Conservation (phyloP, 768 basidiomycete genomes). For the Flagelloscypha sp. region DNA sequence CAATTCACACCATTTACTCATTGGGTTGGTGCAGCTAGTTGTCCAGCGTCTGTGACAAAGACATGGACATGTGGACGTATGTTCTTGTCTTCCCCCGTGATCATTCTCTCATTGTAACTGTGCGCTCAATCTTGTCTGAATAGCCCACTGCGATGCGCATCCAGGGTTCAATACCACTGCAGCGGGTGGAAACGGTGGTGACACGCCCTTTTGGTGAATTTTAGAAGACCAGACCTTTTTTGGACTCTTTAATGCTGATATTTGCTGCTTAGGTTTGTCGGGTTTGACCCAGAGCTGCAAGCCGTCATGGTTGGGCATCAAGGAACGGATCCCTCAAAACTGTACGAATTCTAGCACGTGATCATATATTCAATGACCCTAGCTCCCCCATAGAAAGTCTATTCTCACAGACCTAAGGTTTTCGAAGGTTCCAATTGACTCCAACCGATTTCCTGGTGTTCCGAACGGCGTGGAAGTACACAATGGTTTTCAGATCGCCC, state of each 20-base stretch:
- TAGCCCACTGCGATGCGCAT: constrained; percentile 35
- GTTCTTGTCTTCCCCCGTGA: constrained; percentile 6
- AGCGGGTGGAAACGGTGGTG: constrained; percentile 37
- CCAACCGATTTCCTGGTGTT: constrained; percentile 44
- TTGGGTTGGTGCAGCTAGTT: constrained; percentile 34
- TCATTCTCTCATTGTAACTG: neutral
- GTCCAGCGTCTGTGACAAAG: constrained; percentile 23
- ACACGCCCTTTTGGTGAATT: constrained; percentile 34
- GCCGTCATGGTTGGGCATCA: constrained; percentile 33
- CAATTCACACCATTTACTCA: constrained; percentile 26
- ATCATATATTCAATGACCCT: too few species aligned
- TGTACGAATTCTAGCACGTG: constrained; percentile 14
- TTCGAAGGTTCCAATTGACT: constrained; percentile 22
- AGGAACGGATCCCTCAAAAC: constrained; percentile 20
- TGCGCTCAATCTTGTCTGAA: neutral
- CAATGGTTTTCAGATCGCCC: constrained; percentile 36
- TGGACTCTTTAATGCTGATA: too few species aligned
- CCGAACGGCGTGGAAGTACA: constrained; percentile 34
- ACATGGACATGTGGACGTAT: constrained; percentile 35
- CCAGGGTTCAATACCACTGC: constrained; percentile 36
- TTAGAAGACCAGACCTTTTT: neutral
- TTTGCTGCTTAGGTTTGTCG: too few species aligned
- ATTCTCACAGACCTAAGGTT: constrained; percentile 35
- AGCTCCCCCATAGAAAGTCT: too few species aligned
- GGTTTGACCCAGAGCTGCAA: too few species aligned